Evolutionary conservation across 1,139 yeast species (phyloP).

Genomic region (Geotrichum carabidarum): DNA sequence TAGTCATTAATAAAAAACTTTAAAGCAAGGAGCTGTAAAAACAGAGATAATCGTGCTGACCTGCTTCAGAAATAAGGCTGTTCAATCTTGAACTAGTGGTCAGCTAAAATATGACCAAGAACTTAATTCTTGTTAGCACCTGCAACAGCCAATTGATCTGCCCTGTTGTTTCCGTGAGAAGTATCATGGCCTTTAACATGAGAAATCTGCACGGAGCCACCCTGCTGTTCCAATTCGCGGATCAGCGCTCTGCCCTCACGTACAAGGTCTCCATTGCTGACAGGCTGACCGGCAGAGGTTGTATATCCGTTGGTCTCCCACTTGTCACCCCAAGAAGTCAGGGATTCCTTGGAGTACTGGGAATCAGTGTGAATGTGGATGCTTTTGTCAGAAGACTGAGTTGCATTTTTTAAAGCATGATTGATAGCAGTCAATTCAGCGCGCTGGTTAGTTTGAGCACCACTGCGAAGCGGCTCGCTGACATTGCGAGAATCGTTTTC

Average conservation of each 20-base stretch:
- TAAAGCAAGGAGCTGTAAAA: too few relatives aligned
- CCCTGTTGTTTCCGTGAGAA: constrained; percentile 63
- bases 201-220: constrained; percentile 39
- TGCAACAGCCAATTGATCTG: constrained; percentile 65
- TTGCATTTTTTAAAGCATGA: constrained; percentile 43
- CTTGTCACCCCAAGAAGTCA: constrained; percentile 47
- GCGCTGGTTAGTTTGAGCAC: constrained; percentile 65
- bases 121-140: constrained; percentile 39
- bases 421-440: constrained; percentile 71
- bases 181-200: constrained; percentile 77
- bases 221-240: constrained; percentile 35
- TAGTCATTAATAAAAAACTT: too few relatives aligned
- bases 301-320: constrained; percentile 57
- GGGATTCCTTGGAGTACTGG: constrained; percentile 46
- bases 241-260: constrained; percentile 28
- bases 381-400: not conserved
- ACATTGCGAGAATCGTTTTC: constrained; percentile 49
- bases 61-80: too few relatives aligned
- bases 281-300: constrained; percentile 43
- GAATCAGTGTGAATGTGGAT: constrained; percentile 52
- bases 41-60: too few relatives aligned
- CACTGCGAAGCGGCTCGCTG: constrained; percentile 44
- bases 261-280: constrained; percentile 52
- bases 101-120: too few relatives aligned
- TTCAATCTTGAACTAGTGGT: too few relatives aligned